A percentile compares a stretch with the other conserved stretches of the same genome.
Evolutionary conservation across 1,284 basidiomycete species (phyloP).

Genomic region (Taiwanofungus camphoratus): DNA sequence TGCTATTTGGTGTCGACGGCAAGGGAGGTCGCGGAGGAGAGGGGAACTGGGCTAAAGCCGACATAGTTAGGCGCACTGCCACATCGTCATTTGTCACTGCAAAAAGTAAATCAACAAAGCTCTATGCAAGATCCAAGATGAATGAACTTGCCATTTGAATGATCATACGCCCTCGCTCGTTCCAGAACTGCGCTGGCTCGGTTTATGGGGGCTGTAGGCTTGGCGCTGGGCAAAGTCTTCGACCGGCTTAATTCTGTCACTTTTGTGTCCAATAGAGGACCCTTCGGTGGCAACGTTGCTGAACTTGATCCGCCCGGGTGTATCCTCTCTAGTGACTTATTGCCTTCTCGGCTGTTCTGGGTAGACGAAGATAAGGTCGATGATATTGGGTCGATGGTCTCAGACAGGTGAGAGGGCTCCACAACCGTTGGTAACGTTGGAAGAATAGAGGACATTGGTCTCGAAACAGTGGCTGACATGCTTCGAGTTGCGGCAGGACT

Average conservation of each 20-base stretch:
- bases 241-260: constrained; percentile 18
- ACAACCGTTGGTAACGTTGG: constrained; percentile 13
- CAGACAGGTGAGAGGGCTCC: constrained; percentile 4
- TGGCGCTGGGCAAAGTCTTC: constrained; percentile 17
- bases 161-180: constrained; percentile 36
- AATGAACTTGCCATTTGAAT: constrained; percentile 9
- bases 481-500: constrained; percentile 18
- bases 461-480: constrained; percentile 4
- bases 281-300: constrained; percentile 14
- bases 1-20: not conserved
- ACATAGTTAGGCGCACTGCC: too few relatives aligned
- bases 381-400: not conserved
- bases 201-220: constrained; percentile 12
- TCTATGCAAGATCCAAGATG: constrained; percentile 13
- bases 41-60: not conserved
- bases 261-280: constrained; percentile 7
- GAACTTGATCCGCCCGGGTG: constrained; percentile 16
- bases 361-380: constrained; percentile 10
- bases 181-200: constrained; percentile 46
- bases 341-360: not conserved
- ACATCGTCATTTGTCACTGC: too few relatives aligned
- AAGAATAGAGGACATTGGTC: constrained; percentile 13
- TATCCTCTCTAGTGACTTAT: not conserved
- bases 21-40: not conserved
- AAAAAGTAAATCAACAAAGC: too few relatives aligned